A percentile compares a stretch with the other conserved stretches of the same genome.
These are phyloP conservation scores for Flammula alnicola DNA, from an alignment of 1,284 basidiomycete species.

Conservation along the genomic window DNA sequence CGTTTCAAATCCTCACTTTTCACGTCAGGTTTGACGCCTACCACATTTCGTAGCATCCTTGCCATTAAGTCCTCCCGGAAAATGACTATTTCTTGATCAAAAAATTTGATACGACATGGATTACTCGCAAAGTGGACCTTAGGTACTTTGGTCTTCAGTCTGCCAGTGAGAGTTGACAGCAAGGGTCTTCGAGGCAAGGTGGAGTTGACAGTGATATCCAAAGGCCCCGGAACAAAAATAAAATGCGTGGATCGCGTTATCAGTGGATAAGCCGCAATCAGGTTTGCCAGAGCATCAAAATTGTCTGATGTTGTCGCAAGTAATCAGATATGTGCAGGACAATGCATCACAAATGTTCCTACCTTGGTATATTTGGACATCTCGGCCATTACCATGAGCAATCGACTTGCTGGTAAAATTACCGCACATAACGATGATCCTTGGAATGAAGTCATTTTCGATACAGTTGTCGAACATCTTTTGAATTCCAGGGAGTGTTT, in stretches of 20 bases:
- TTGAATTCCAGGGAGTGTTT: constrained; percentile 79
- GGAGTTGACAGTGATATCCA: constrained; percentile 83
- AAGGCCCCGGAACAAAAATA: constrained; percentile 92
- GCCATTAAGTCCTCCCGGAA: constrained; percentile 95
- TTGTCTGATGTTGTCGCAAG: constrained; percentile 56
- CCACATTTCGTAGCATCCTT: constrained; percentile 89
- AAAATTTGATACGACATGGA: constrained; percentile 94
- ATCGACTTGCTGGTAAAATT: constrained; percentile 91
- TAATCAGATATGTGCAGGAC: background rate
- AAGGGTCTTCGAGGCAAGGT: constrained; percentile 82
- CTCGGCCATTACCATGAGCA: constrained; percentile 75
- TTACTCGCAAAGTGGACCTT: constrained; percentile 87
- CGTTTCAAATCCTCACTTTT: constrained; percentile 81
- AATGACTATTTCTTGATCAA: constrained; percentile 94
- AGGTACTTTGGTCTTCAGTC: constrained; percentile 74
- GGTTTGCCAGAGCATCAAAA: constrained; percentile 84
- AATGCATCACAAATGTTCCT: constrained; percentile 6
- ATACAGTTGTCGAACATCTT: constrained; percentile 93
- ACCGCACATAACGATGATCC: constrained; percentile 90
- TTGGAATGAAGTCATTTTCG: constrained; percentile 85
- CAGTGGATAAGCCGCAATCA: constrained; percentile 80
- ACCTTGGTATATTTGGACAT: constrained; percentile 88
- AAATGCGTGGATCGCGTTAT: constrained; percentile 86
- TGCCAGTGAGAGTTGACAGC: constrained; percentile 72
- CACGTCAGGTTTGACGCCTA: constrained; percentile 82